Evolutionary conservation across 495 filamentous ascomycete genomes (phyloP).

Genomic region (Penicilliopsis zonata): DNA sequence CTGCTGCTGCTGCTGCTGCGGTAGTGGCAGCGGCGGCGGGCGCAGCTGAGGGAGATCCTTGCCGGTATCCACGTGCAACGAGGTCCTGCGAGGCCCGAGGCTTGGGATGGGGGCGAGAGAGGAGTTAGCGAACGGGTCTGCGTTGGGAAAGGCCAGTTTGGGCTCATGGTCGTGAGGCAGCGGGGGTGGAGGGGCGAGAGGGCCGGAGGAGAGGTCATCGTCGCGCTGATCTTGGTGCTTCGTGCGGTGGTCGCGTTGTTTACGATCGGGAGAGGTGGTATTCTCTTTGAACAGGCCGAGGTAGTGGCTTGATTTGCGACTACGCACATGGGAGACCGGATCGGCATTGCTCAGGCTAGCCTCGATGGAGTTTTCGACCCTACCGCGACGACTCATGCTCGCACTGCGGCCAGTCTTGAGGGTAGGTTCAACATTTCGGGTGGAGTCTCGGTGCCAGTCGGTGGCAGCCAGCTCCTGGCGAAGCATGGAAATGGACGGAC

Average conservation of each 20-base stretch:
- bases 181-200: too few relatives aligned
- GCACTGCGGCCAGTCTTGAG: slow-evolving; percentile 23
- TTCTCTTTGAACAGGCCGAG: slow-evolving; percentile 90
- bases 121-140: slow-evolving; percentile 3
- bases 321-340: slow-evolving; percentile 59
- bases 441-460: slow-evolving; percentile 8
- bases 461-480: slow-evolving; percentile 10
- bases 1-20: slow-evolving; percentile 1
- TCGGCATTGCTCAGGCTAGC: slow-evolving; percentile 68
- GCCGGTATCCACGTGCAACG: slow-evolving; percentile 13
- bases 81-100: slow-evolving; percentile 8
- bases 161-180: too few relatives aligned
- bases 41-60: slow-evolving; percentile 19
- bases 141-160: neutral
- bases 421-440: slow-evolving; percentile 6
- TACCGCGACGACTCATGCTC: slow-evolving; percentile 30
- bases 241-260: slow-evolving; percentile 25
- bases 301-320: slow-evolving; percentile 88
- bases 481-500: slow-evolving; percentile 8
- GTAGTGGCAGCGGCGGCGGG: neutral
- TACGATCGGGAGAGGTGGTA: slow-evolving; percentile 42
- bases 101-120: neutral
- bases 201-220: slow-evolving; percentile 3
- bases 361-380: slow-evolving; percentile 73
- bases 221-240: slow-evolving; percentile 7